Base-by-base conservation (phyloP, 352 stramenopile genomes). In the Albugo candida region DNA sequence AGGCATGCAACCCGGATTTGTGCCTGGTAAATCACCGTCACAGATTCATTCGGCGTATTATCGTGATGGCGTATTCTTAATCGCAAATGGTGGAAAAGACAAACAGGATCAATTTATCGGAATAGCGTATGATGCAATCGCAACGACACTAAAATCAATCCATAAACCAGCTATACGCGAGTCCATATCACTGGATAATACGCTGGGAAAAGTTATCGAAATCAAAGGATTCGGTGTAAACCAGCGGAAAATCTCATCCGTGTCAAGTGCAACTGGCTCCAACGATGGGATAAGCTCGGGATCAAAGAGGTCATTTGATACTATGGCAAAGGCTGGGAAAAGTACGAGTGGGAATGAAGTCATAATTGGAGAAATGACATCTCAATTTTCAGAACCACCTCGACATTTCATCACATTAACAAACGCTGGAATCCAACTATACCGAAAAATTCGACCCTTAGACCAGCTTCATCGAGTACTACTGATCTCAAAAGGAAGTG, bases 371-470 rank as follows among this genome's bases (percentile, higher is more conserved):
- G 82, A 94, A 45, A 82, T 92, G 60, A 73, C 79, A n/a, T 60
- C 76, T 1, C 83, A 93, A 67, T 84, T 81, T 45, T 86, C 70
- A 10, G 61, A 83, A 24, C 71, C 76, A 21, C 73, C 75, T 36
- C 70, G 82, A 18, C 77, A 88, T 48, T 84, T 94, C 50, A 46
- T 94, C 19, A 88, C 79, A 35, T 54, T 94, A 20, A 92, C 79
- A 11, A 87, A 78, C 43, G 56, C 69, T 0, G 81, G 81, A 16
- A 82, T 94, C 56, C 82, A 94, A 55, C 66, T 91, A 14, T 86
- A 93, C 51, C 81, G 85, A 56, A 94, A 94, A 57, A 75, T 93
- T 36, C 72, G 83, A 3, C 83, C 83, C 10, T 66, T 93, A 17
- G 83, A 95, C 49, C 68, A 92, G 41, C 58, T 95, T 24, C 78